These are phyloP conservation scores for Polygonum aviculare DNA, from an alignment of 148 eudicot species.

Conservation along the genomic window DNA sequence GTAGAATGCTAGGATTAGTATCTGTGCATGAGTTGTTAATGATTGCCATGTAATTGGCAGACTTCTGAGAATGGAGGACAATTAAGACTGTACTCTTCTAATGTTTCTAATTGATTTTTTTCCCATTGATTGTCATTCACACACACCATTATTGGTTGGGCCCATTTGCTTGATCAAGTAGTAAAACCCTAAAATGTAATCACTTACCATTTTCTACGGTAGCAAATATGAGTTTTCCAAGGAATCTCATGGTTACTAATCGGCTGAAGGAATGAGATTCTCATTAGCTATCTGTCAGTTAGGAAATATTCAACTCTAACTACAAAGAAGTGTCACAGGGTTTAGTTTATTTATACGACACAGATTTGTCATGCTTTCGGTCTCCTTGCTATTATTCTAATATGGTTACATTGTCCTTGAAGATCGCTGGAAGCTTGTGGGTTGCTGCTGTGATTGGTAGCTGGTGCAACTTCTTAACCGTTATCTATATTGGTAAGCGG, in stretches of 20 bases:
- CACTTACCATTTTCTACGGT: not conserved
- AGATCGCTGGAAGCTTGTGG: constrained; percentile 54
- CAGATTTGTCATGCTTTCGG: not conserved
- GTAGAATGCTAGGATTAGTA: not conserved
- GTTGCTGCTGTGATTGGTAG: constrained; percentile 71
- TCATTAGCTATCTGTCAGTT: not conserved
- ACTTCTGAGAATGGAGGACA: not conserved
- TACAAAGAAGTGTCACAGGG: not conserved
- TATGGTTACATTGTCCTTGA: constrained; percentile 3
- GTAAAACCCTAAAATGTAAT: not conserved
- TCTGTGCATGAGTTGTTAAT: not conserved
- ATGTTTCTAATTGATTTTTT: not conserved
- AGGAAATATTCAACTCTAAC: not conserved
- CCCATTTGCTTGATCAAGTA: not conserved
- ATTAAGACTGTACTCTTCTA: not conserved
- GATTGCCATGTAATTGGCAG: not conserved
- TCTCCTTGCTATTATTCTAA: not conserved
- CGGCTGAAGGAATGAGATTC: not conserved
- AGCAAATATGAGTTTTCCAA: not conserved
- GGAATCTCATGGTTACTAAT: not conserved
- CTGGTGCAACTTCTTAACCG: constrained; percentile 86
- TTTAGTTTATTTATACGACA: not conserved
- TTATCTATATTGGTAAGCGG: constrained; percentile 73
- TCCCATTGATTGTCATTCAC: not conserved
- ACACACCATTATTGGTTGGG: not conserved